Base-by-base conservation (phyloP, 805 yeast species). In the Schwanniomyces occidentalis region DNA sequence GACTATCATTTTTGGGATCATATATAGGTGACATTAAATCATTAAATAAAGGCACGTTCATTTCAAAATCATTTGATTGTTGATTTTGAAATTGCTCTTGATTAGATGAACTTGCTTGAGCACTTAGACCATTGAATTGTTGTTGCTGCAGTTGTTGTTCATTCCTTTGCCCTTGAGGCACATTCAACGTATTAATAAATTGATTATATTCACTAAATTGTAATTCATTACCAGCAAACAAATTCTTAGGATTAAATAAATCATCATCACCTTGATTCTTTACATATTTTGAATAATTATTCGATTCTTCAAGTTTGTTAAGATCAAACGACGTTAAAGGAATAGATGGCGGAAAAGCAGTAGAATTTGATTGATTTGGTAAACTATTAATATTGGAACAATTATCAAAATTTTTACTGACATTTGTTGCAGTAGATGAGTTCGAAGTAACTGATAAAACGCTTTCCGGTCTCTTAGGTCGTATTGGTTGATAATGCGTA, bases 391-490 rank as follows among this genome's bases (percentile, higher is more conserved):
- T 12, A n/a, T 19, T 16, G 9, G 18, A 14, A 9, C 16, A 6
- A 14, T 19, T 32, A 24, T 34, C 38, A 34, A 16, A 30, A 17
- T 28, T 38, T 38, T 19, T 33, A 18, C 38, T 34, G 7, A 19
- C 20, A 34, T 28, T 34, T 17, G 38, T 35, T 6, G 34, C 24
- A 7, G 49, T 31, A 3, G 71, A 64, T 6, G 68, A 58, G 32
- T 58, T 63, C 1, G 71, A 66, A 6, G 69, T 52, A 4, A 65
- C 46, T 6, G 71, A 65, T 35, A 66, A 40, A 14, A 61, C 70
- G 37, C 70, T 62, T 40, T 65, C 69, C 4, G 73, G 71, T 19
- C 73, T 37, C 25, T 53, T 46, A 2, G 66, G 66, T 15, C 65
- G 52, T 29, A 48, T 44, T 15, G 52, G 51, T 31, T 45, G 60